Evolutionary conservation across 2,329 filamentous ascomycete species (phyloP), one percentile per base, ranked within the genome.

Genomic region (Aspergillus quadrilineatus): DNA sequence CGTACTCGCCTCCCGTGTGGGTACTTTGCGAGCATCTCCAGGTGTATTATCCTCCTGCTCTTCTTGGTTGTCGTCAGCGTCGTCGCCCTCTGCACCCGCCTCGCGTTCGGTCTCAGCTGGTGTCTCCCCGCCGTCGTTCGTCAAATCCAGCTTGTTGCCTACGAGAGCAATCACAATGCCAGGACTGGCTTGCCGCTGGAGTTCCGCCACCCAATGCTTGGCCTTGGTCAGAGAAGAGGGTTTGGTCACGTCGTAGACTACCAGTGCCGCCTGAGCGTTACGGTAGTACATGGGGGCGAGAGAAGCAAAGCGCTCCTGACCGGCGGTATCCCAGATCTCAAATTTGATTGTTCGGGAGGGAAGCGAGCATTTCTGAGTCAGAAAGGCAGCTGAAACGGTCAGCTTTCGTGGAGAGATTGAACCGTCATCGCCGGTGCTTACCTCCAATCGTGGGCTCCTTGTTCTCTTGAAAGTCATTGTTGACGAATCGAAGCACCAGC

Each of bases 391-490:
- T 96, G 66, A 50, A 36, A 45, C 37, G 22, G 49, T 47, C 30
- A 50, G 43, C 29, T 39, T 46, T 36, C 29, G 22, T 32, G 4
- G n/a, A 14, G 22, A 15, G 7, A 14, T 45, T 4, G n/a, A 43
- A 37, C 50, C 41, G 46, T 50, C 49, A 47, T 48, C 50, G 36
- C 34, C 50, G 51, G 39, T 58, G 42, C 68, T 66, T 83, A 95
- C 92, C 92, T 82, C 94, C 94, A 78, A 99, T 99, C 64, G 94
- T 99, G 60, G 94, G 94, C 76, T 99, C 94, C 82, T 97, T 97
- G 79, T 97, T 97, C 79, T 97, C 94, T 81, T 99, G 94, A 71
- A 99, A 99, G 78, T 97, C 93, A 79, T 99, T 94, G 83, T 97
- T 97, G 73, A 99, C 94, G 78, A 99, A 99, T 71, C 94, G 91